Evolutionary conservation across 345 rosid species (phyloP), one percentile per base, ranked within the genome.

Genomic region (Euclidium syriacum): DNA sequence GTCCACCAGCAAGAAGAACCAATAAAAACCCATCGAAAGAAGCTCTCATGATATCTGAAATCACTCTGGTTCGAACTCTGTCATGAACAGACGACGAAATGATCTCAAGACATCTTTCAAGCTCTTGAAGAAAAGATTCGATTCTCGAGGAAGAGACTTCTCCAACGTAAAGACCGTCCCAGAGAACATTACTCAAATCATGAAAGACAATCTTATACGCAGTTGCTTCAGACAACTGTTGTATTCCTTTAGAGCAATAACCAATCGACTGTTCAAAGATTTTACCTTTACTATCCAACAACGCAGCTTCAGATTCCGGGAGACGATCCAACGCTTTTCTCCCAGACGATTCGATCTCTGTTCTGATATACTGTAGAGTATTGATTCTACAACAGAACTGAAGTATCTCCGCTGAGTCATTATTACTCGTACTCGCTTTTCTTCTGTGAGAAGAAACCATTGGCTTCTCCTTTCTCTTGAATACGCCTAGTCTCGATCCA

Each of bases 1-100:
- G 95, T 34, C 97, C 97, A 59, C 99, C 97, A 0, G 97, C 97
- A 7, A 94, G 95, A 77, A 94, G 75, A 67, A 90, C 95, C 23
- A 94, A 58, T 67, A 87, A 65, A 57, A 94, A 82, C 35, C 99
- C 96, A 15, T 90, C 99, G 16, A 85, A 90, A 54, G 99, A 94
- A 70, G 99, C 97, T 78, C 80, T 85, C 99, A 90, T 90, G 50
- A 90, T 60, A 68, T 87, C 95, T 10, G 97, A 75, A 60, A 94
- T 79, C 25, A 83, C 81, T 15, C 95, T 85, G 10, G 99, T 84
- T 35, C 92, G 77, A 53, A 84, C 92, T 76, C 95, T 80, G 59
- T 90, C 95, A n/a, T 90, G 91, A 58, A 90, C 86, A 0, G 84
- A 71, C 10, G 83, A 77, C 2, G 99, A 82, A 17, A 94, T 80